Base-by-base conservation (phyloP, 768 basidiomycete genomes). In the Lactarius pseudohatsudake region DNA sequence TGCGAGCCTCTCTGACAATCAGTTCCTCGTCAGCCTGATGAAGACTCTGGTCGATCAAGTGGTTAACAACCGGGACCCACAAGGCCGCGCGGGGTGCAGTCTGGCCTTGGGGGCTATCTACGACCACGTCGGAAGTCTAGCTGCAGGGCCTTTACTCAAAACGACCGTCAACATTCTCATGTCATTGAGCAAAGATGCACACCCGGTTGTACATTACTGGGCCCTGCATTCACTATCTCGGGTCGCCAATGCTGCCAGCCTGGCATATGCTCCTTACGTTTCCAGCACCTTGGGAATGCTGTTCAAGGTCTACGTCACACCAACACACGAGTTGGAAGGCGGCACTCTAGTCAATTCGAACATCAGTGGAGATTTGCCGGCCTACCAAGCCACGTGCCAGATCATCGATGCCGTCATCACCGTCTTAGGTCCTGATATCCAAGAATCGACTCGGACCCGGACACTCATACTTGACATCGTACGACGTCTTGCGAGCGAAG, bases 171-270 rank as follows among this genome's bases (percentile, higher is more conserved):
- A 97, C 73, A 88, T 98, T 55, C 81, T 98, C 43, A 92, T 96
- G 86, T 96, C 96, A 0, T 84, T 99, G 22, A 88, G 90, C 76
- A 95, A 92, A 67, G 97, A 99, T 75, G 95, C 96, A 0, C 97
- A 98, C 75, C 96, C 97, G 0, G 84, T 94, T 38, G 97, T 98
- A 7, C 96, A 98, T 76, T 97, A 90, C 73, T 96, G 91, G 88
- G 89, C 96, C 2, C 79, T 98, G 68, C 87, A 85, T 57, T 91
- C 97, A 1, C 81, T 99, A 36, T 86, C 90, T 7, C 82, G 86
- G 18, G 96, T 98, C 64, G 89, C 97, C 74, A 89, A 92, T 73
- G 90, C 96, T 3, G 95, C 96, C 4, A 95, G 91, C 76, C 79
- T 98, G 64, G 89, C 92, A 0, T 99, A 96, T 74, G 86, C 91